Evolutionary conservation across 805 yeast species (phyloP), one percentile per base, ranked within the genome.

Genomic region (Grigorovia humatica): DNA sequence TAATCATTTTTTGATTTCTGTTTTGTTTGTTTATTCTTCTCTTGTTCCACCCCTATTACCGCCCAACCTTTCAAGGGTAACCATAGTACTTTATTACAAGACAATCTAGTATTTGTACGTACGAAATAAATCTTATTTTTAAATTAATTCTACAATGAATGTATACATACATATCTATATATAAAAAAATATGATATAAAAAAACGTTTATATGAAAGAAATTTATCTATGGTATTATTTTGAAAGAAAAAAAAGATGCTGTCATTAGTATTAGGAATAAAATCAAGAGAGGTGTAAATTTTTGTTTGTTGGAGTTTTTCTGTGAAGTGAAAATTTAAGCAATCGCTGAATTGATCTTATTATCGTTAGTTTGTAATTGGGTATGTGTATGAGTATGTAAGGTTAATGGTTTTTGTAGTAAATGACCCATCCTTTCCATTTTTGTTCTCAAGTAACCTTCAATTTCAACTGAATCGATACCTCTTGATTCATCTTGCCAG

Each of bases 351-450:
- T 46, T 17, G 20, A 18, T 17, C 18, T 32, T 43, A 29, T 8
- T 27, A 44, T 38, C 38, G 15, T 8, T 32, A 32, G 38, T 49
- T 43, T 11, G 30, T 43, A 19, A 20, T 27, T 15, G 46, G 15
- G 38, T 32, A 32, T 30, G 41, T 44, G 15, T 30, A 15, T 44
- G 46, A 15, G 69, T 51, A 40, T 68, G 71, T 35, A 68, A 51
- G 9, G 57, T 63, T 17, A 68, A 54, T 8, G 78, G 78, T 51
- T 70, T 62, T 59, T 77, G 82, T 52, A 93, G 73, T 52, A 93
- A 70, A 69, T 93, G 99, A 0, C 99, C 99, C 99, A 93, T 93
- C 61, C 96, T 77, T 68, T 91, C 96, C 50, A 91, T 86, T 70
- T 93, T 93, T 1, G 99, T 93, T 61, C 93, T 79, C 53, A 93